A percentile compares a stretch with the other conserved stretches of the same genome.
phyloP scores from a whole-genome alignment of 2,329 filamentous ascomycete species.

The Fusarium pseudonygamai region DNA sequence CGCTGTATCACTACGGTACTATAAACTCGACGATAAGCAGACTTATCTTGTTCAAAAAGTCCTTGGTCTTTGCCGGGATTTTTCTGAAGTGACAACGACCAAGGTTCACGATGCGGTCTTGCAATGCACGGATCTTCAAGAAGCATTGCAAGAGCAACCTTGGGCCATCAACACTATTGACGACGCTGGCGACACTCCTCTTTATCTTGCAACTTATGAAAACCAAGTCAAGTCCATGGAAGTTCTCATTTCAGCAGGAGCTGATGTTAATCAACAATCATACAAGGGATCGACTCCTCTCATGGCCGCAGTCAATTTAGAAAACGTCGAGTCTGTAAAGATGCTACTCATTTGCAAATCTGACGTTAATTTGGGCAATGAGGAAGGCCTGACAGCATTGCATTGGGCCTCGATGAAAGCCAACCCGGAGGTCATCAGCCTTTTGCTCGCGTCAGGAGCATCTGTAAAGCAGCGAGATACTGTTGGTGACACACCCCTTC shows the following conservation, averaged over 20 bases:
- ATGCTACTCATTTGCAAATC: slow-evolving; percentile 4
- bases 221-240: background rate
- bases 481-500: background rate
- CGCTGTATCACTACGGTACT: fast-evolving
- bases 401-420: fast-evolving
- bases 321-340: background rate
- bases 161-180: slow-evolving; percentile 9
- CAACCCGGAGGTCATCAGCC: background rate
- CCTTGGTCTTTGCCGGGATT: background rate
- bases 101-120: background rate
- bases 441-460: slow-evolving; percentile 14
- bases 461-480: background rate
- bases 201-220: fast-evolving
- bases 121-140: background rate
- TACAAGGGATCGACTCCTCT: background rate
- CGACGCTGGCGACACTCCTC: background rate
- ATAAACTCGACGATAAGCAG: background rate
- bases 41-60: background rate
- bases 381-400: background rate
- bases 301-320: fast-evolving
- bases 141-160: slow-evolving; percentile 8
- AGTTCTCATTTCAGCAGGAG: slow-evolving; percentile 11
- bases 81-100: background rate
- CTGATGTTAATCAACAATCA: slow-evolving; percentile 3
- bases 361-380: background rate